Evolutionary conservation across 2,329 filamentous ascomycete species (phyloP).

Genomic region (Sclerotinia sclerotiorum): DNA sequence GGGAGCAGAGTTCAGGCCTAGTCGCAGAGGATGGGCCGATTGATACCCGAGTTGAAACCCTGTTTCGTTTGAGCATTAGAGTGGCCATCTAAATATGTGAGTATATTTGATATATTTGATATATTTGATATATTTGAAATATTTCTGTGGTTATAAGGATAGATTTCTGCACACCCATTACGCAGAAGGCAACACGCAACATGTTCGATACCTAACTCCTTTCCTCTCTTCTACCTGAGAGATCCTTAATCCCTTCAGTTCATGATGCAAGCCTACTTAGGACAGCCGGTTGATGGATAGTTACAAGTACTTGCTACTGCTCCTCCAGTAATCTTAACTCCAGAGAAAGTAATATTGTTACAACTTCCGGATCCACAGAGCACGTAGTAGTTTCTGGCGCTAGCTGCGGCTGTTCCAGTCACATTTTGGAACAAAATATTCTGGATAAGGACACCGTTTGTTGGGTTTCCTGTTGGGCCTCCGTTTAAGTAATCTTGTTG

Average conservation of each 20-base stretch:
- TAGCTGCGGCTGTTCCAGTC: constrained; percentile 38
- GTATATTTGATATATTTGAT: background rate
- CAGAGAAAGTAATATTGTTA: constrained; percentile 42
- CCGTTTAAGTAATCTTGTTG: constrained; percentile 55
- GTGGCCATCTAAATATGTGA: background rate
- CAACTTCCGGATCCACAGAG: constrained; percentile 46
- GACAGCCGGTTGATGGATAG: constrained; percentile 37
- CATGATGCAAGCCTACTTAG: constrained; percentile 20
- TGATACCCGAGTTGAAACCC: background rate
- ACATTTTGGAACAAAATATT: constrained; percentile 43
- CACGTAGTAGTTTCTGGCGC: constrained; percentile 42
- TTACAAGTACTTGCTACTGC: constrained; percentile 35
- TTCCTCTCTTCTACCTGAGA: background rate
- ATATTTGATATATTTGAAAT: background rate
- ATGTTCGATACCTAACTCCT: background rate
- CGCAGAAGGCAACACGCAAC: background rate
- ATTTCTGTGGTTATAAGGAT: background rate
- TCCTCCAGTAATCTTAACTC: constrained; percentile 40
- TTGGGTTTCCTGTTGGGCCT: constrained; percentile 43
- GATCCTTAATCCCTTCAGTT: background rate
- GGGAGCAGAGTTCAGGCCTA: background rate
- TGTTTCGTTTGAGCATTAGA: background rate
- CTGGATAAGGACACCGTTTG: constrained; percentile 43
- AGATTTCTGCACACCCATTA: background rate
- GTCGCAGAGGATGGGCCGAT: background rate